These are phyloP conservation scores for Fusarium vanettenii DNA, from an alignment of 2,329 filamentous ascomycete genomes.

Conservation along the genomic window DNA sequence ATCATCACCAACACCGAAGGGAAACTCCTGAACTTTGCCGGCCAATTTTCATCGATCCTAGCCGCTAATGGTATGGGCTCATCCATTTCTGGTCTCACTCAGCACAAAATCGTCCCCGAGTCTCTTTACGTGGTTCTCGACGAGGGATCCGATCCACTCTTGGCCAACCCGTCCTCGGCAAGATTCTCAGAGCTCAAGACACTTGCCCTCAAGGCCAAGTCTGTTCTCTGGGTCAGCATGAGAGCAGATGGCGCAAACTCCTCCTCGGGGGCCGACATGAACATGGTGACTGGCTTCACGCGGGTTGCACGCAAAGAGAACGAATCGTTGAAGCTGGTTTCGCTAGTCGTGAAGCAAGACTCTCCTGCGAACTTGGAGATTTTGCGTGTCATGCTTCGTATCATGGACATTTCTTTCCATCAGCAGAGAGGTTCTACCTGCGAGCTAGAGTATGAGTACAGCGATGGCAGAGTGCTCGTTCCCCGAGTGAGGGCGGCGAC, in stretches of 20 bases:
- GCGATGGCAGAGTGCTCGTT: not conserved
- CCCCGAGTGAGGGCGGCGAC: not conserved
- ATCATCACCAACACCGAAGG: not conserved
- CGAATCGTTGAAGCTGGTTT: not conserved
- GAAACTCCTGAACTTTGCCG: not conserved
- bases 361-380: not conserved
- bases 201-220: not conserved
- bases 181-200: not conserved
- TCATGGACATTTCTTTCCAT: conserved; percentile 12
- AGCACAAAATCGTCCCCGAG: rapidly evolving
- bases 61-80: not conserved
- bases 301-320: not conserved
- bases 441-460: conserved; percentile 23
- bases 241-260: rapidly evolving
- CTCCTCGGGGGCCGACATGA: not conserved
- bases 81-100: not conserved
- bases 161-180: rapidly evolving
- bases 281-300: not conserved
- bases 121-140: conserved; percentile 19
- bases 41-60: not conserved
- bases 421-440: not conserved
- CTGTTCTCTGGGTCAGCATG: conserved; percentile 15
- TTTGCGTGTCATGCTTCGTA: not conserved
- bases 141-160: not conserved
- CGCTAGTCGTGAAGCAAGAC: not conserved